phyloP scores from a whole-genome alignment of 2,329 filamentous ascomycete species.

The Sporothrix brunneoviolacea region DNA sequence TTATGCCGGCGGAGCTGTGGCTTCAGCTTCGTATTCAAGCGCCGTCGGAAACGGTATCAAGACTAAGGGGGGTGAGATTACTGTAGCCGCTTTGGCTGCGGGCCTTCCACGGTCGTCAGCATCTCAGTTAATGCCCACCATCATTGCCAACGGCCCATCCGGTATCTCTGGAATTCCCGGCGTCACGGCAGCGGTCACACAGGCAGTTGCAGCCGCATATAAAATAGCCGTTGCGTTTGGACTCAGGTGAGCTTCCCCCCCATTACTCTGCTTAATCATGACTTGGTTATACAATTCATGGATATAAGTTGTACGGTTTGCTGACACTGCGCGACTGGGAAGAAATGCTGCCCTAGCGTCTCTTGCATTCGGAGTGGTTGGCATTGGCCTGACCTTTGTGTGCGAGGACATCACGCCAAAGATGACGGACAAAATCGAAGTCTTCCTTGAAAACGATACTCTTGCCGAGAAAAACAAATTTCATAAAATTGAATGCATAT shows the following conservation, averaged over 20 bases:
- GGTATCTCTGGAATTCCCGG: not conserved
- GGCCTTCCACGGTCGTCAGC: not conserved
- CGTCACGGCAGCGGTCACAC: not conserved
- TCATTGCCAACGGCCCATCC: not conserved
- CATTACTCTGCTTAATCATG: no score
- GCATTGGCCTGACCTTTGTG: not conserved
- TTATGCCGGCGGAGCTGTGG: not conserved
- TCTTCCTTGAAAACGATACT: slow-evolving; percentile 1
- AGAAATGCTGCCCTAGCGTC: not conserved
- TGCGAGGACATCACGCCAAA: slow-evolving; percentile 6
- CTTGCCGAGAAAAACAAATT: slow-evolving; percentile 8
- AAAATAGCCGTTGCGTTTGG: not conserved
- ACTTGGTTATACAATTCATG: no score
- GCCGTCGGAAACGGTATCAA: not conserved
- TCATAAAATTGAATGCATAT: not conserved
- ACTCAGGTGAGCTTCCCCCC: not conserved
- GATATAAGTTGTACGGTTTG: no score
- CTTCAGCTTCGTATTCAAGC: not conserved
- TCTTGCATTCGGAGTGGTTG: slow-evolving; percentile 1
- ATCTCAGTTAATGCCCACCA: not conserved
- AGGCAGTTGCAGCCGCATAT: not conserved
- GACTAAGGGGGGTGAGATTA: not conserved
- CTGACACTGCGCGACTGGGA: not conserved
- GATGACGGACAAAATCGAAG: slow-evolving; percentile 5
- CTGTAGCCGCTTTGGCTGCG: not conserved